phyloP scores from a whole-genome alignment of 805 yeast genomes.

The Yarrowia alimentaria region DNA sequence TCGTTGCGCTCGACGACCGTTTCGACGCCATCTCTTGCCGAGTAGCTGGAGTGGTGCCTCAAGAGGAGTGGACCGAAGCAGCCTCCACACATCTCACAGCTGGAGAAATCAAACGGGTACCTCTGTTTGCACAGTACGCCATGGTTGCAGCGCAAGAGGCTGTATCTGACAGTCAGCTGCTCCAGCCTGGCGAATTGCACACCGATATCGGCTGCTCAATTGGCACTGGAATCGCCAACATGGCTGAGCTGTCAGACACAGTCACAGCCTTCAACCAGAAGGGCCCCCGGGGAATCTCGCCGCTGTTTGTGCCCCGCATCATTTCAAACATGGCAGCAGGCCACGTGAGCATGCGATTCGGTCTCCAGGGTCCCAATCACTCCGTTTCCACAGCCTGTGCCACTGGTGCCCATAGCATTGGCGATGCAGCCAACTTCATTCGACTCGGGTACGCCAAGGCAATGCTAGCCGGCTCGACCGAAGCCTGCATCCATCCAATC shows the following conservation, averaged over 20 bases:
- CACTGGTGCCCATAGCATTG: conserved; percentile 89
- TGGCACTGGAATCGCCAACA: conserved; percentile 91
- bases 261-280: conserved; percentile 49
- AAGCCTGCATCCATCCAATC: conserved; percentile 79
- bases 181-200: conserved; percentile 31
- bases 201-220: conserved; percentile 61
- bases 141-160: conserved; percentile 78
- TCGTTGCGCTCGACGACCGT: conserved; percentile 45
- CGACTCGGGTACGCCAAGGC: conserved; percentile 76
- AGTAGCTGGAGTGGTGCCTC: conserved; percentile 74
- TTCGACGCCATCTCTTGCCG: conserved; percentile 62
- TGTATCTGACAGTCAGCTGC: conserved; percentile 60
- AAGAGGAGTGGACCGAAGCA: conserved; percentile 45
- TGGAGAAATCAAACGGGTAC: conserved; percentile 58
- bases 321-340: conserved; percentile 95
- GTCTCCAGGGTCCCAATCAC: conserved; percentile 81
- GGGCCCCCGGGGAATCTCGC: conserved; percentile 73
- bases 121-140: conserved; percentile 75
- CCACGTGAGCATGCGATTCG: conserved; percentile 73
- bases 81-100: conserved; percentile 48
- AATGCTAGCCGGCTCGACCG: conserved; percentile 94
- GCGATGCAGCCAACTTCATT: conserved; percentile 86
- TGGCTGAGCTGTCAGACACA: conserved; percentile 68
- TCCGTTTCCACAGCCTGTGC: conserved; percentile 95
- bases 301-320: conserved; percentile 79